Percentiles rank a stretch among this genome's conserved stretches.
These are phyloP conservation scores for Cladosporium sp. DNA, from an alignment of 2,329 filamentous ascomycete species.

Conservation along the genomic window DNA sequence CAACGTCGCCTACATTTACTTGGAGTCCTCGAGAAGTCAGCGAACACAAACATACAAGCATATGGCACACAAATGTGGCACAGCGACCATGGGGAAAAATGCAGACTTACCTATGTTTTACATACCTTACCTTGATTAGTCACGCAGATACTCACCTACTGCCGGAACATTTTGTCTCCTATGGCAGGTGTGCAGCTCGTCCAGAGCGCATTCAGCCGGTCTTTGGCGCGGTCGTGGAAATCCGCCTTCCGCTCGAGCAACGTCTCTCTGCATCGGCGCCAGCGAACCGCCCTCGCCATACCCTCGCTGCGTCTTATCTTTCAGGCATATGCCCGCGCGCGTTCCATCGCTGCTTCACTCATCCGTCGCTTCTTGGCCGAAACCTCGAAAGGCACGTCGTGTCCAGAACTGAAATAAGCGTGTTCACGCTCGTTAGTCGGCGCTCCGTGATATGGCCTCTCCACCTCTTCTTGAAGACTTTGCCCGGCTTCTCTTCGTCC, in stretches of 20 bases:
- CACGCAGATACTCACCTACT: background rate
- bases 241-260: background rate
- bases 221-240: background rate
- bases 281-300: background rate
- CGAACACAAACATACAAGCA: background rate
- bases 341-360: background rate
- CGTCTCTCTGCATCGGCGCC: background rate
- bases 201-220: background rate
- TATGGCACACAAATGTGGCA: background rate
- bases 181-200: background rate
- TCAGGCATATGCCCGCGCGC: background rate
- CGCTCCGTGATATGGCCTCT: background rate
- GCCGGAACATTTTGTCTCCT: background rate
- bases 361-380: background rate
- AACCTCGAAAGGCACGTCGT: background rate
- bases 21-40: background rate
- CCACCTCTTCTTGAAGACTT: slow-evolving; percentile 1
- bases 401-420: background rate
- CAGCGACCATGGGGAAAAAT: background rate
- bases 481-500: background rate
- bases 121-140: background rate
- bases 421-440: background rate
- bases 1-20: background rate
- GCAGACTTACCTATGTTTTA: background rate
- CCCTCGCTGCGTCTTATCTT: background rate